A percentile compares a stretch with the other conserved stretches of the same genome.
These are phyloP conservation scores for Neurospora sp. DNA, from an alignment of 495 filamentous ascomycete species.

Conservation along the genomic window DNA sequence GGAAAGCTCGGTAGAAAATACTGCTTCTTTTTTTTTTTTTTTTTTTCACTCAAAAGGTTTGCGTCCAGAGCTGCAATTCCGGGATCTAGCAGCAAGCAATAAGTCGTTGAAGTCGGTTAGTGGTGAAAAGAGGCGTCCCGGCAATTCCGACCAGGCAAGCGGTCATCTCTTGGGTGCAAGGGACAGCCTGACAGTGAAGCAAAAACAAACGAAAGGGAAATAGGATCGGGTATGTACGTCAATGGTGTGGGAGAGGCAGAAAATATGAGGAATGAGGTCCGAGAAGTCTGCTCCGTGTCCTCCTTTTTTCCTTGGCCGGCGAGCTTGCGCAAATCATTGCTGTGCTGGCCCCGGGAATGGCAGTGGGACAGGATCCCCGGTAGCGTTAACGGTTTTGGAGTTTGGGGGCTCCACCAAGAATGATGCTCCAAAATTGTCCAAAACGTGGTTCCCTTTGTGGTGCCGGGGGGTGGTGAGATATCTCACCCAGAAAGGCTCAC, in stretches of 20 bases:
- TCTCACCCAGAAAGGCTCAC: neutral
- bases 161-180: slow-evolving; percentile 13
- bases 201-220: slow-evolving; percentile 2
- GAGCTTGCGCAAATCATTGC: neutral
- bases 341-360: neutral
- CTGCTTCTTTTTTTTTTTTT: neutral
- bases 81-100: slow-evolving; percentile 12
- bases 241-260: neutral
- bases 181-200: slow-evolving; percentile 3
- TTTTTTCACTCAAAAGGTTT: neutral
- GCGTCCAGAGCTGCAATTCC: slow-evolving; percentile 8
- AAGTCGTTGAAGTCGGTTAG: neutral
- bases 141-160: slow-evolving; percentile 1
- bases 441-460: neutral
- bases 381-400: neutral
- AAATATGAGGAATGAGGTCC: neutral
- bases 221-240: neutral
- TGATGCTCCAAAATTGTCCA: neutral
- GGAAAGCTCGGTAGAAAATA: neutral
- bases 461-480: neutral
- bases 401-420: neutral
- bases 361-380: neutral
- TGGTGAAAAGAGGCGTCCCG: slow-evolving; percentile 3
- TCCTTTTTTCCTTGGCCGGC: neutral
- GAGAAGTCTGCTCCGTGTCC: neutral